Base-by-base conservation (phyloP, 345 rosid species). In the Isatis tinctoria region DNA sequence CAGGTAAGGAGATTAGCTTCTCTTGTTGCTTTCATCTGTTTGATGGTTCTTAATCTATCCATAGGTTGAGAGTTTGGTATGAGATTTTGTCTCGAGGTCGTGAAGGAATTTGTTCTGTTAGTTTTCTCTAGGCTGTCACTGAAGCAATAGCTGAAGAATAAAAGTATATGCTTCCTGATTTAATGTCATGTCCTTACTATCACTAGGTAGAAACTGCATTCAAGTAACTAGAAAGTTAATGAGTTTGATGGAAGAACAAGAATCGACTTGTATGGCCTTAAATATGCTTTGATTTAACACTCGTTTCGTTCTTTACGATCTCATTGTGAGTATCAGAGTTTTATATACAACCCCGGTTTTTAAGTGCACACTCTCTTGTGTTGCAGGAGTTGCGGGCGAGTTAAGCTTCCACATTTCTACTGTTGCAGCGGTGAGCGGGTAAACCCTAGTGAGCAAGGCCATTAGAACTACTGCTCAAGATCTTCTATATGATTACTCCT, bases 351-450 rank as follows among this genome's bases (percentile, higher is more conserved):
- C 1, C 3, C 14, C 0, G 14, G 8, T 24, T 49, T 22, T 48
- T 37, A 74, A 65, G 28, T 67, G 10, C 54, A 26, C 24, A 10
- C 3, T 12, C 65, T 45, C 53, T 28, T 33, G 52, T 60, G 22
- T 52, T 83, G 44, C 84, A 92, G 97, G 96, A 79, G 84, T 59
- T 95, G 99, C 37, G 97, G 96, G 43, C 80, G 90, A 59, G 96
- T 87, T 8, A 95, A 92, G 86, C 83, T 95, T 65, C 99, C 93
- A 0, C 97, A 95, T 85, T 95, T 92, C 76, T 92, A 62, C 60
- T 92, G 99, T 79, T 95, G 99, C 91, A 90, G 97, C 47, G 97
- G 99, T 48, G 96, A 85, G 61, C 82, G 86, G 28, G 79, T 57
- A 53, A 67, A 36, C 58, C 72, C 67, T 4, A 75, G 37, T 17